Base-by-base conservation (phyloP, 106 monocot species). In the Allium sativum region DNA sequence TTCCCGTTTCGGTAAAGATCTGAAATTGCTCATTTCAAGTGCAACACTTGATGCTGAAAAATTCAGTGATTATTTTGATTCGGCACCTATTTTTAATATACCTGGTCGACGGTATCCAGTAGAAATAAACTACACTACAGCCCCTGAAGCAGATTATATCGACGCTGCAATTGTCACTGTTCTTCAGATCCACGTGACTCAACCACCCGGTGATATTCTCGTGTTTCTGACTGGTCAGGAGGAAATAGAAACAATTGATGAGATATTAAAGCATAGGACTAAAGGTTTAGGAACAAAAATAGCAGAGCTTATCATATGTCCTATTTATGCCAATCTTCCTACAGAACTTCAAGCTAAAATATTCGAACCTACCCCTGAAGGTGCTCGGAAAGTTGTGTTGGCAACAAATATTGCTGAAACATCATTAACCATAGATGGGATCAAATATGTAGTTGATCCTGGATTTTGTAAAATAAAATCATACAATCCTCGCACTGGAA, bases 381-480 rank as follows among this genome's bases (percentile, higher is more conserved):
- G 86, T 40, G 85, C 90, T 59, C 85, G 92, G 7, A 92, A 92
- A 53, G 92, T 92, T 63, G 86, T 92, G 5, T 72, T 95, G 66
- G 90, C 90, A 47, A 95, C 95, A 65, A 95, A 95, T 58, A 87
- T 95, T 45, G 95, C 95, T 19, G 95, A 95, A 71, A 95, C 95
- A 60, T 95, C 95, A 59, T 66, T 95, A 54, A 95, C 95, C 44
- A 90, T 95, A 47, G 84, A 87, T 66, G 95, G 95, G 21, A 89
- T 95, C 14, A 95, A 90, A 57, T 90, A 95, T 79, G 95, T 95
- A 40, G 68, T 95, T 69, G 95, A 95, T 72, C 89, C 95, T 61
- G 90, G 95, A 40, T 90, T 90, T 56, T 83, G 81, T 44, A 95
- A 95, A 62, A 81, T 84, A 41, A 95, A 83, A 15, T 84, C 89